Conservation (phyloP, 2,329 filamentous ascomycete species). For the Pyricularia pennisetigena region DNA sequence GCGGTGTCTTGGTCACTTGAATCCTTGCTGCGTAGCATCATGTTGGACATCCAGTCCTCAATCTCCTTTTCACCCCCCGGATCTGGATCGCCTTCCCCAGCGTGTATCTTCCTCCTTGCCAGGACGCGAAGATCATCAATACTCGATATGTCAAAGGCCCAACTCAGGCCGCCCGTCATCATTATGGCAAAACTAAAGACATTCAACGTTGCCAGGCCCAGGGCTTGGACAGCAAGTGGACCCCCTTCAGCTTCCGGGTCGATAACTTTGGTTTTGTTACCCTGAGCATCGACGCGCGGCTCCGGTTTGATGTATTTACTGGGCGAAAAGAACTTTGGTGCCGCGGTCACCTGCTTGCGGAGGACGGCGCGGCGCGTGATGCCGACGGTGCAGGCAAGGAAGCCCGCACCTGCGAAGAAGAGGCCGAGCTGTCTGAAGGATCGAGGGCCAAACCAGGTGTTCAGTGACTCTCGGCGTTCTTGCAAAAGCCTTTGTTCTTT, state of each 20-base stretch:
- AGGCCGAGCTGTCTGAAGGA: constrained; percentile 55
- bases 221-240: constrained; percentile 69
- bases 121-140: constrained; percentile 52
- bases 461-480: background rate
- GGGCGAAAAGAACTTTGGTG: constrained; percentile 64
- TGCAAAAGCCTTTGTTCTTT: background rate
- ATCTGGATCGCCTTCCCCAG: constrained; percentile 23
- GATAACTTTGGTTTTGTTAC: constrained; percentile 27
- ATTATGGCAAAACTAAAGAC: constrained; percentile 68
- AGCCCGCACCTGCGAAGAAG: constrained; percentile 65
- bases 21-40: constrained; percentile 27
- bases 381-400: constrained; percentile 61
- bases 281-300: constrained; percentile 10
- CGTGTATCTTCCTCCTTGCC: constrained; percentile 31
- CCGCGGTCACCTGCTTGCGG: constrained; percentile 48
- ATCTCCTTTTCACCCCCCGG: constrained; percentile 49
- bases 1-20: background rate
- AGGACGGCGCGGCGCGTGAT: constrained; percentile 62
- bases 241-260: constrained; percentile 38
- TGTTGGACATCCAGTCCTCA: constrained; percentile 49
- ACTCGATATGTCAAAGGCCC: constrained; percentile 66
- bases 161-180: constrained; percentile 62
- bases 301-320: constrained; percentile 31
- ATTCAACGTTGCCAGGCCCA: constrained; percentile 82
- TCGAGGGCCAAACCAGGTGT: constrained; percentile 30